These are phyloP conservation scores for Candida glucosophila DNA, from an alignment of 1,139 yeast species.

Conservation along the genomic window DNA sequence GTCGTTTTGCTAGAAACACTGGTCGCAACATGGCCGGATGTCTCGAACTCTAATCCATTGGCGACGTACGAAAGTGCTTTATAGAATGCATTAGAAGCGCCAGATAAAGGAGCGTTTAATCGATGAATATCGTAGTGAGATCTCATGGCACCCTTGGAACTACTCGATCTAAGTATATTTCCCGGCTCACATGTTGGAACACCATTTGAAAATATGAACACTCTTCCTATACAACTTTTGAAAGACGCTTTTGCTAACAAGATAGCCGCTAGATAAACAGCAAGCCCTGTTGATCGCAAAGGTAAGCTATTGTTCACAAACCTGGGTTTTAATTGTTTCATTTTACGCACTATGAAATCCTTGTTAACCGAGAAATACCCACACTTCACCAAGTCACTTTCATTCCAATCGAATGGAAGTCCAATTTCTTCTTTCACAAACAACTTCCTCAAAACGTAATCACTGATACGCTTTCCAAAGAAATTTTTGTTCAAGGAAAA, in stretches of 20 bases:
- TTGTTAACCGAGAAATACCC: background rate
- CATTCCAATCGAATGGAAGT: background rate
- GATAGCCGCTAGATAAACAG: conserved; percentile 16
- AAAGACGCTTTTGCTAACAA: conserved; percentile 13
- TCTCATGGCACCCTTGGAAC: conserved; percentile 12
- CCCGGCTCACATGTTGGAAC: conserved; percentile 32
- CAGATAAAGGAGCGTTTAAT: conserved; percentile 18
- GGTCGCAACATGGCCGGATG: conserved; percentile 11
- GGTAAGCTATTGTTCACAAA: conserved; percentile 21
- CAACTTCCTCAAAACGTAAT: background rate
- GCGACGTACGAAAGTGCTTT: conserved; percentile 21
- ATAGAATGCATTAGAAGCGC: conserved; percentile 20
- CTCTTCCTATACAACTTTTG: conserved; percentile 16
- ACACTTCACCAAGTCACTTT: background rate
- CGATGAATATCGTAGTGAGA: conserved; percentile 28
- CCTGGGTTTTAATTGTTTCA: conserved; percentile 13
- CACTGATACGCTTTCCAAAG: too few relatives aligned
- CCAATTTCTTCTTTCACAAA: background rate
- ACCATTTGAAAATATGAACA: conserved; percentile 23
- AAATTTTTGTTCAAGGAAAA: too few relatives aligned
- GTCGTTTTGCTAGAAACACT: conserved; percentile 17
- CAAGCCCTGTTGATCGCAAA: conserved; percentile 24
- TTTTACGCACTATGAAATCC: background rate
- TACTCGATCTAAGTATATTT: conserved; percentile 14
- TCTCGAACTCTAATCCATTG: conserved; percentile 18